Conservation (phyloP, 2,329 filamentous ascomycete genomes). For the Elsinoe batatas region DNA sequence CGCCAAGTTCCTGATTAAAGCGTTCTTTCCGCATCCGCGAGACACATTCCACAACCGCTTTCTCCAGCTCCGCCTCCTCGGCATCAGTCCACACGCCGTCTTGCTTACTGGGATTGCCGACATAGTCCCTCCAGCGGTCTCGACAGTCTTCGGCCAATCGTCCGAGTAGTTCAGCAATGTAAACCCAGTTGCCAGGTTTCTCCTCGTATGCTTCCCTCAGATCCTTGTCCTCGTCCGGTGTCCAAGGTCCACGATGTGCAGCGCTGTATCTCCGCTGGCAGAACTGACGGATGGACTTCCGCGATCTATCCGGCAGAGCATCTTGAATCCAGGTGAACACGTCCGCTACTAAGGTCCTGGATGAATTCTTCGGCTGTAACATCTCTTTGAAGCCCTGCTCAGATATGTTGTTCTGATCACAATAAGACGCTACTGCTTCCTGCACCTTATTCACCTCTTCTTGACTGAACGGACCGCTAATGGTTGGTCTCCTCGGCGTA, state of each 20-base stretch:
- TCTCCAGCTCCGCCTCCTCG: conserved; percentile 48
- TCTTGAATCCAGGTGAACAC: neutral
- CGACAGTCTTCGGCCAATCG: conserved; percentile 57
- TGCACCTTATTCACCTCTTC: conserved; percentile 13
- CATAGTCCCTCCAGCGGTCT: conserved; percentile 60
- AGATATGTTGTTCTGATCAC: neutral
- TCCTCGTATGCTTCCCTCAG: conserved; percentile 39
- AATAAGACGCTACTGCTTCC: neutral
- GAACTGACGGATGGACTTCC: conserved; percentile 29
- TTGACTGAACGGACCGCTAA: conserved; percentile 12
- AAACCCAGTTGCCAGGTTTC: conserved; percentile 50
- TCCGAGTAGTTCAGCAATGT: conserved; percentile 52
- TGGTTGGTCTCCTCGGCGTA: neutral
- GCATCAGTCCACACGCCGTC: conserved; percentile 50
- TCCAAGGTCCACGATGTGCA: conserved; percentile 51
- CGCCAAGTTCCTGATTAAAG: conserved; percentile 25
- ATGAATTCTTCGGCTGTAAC: conserved; percentile 9
- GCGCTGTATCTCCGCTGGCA: conserved; percentile 57
- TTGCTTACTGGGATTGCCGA: conserved; percentile 47
- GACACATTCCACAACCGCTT: conserved; percentile 46
- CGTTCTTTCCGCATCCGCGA: conserved; percentile 36
- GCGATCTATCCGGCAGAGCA: conserved; percentile 11
- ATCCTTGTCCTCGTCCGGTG: conserved; percentile 47
- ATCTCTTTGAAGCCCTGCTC: conserved; percentile 6
- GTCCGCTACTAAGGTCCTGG: neutral